Conservation (phyloP, 371 early-diverging fungal species). For the Rhizomucor pusillus region DNA sequence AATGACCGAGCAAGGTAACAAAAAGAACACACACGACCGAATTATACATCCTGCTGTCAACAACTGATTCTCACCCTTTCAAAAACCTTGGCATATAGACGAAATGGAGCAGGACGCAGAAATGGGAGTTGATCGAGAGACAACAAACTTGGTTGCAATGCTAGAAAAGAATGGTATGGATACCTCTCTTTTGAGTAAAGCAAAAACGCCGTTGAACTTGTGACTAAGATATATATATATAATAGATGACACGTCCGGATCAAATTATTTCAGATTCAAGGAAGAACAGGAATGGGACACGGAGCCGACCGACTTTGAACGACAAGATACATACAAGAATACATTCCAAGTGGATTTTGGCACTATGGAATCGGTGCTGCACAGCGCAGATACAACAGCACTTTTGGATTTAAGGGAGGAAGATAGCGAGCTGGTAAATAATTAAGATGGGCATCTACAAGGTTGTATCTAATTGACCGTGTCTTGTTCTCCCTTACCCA, state of each 20-base stretch:
- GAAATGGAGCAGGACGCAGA: conserved; percentile 38
- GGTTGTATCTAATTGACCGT: too few relatives aligned
- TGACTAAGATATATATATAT: too few relatives aligned
- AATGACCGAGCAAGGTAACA: conserved; percentile 29
- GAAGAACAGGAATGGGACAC: conserved; percentile 33
- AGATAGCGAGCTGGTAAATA: conserved; percentile 27
- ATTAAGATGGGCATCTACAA: neutral
- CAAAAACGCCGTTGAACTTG: too few relatives aligned
- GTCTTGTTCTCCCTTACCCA: conserved; percentile 3
- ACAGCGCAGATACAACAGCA: conserved; percentile 14
- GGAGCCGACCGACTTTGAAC: conserved; percentile 10
- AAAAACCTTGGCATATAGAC: too few relatives aligned
- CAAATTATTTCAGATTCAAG: conserved; percentile 47
- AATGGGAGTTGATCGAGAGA: conserved; percentile 50
- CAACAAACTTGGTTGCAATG: conserved; percentile 41
- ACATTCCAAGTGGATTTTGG: conserved; percentile 38
- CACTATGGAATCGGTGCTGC: conserved; percentile 20
- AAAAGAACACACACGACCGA: too few relatives aligned
- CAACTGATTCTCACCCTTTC: too few relatives aligned
- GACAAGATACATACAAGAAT: conserved; percentile 14
- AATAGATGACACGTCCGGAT: conserved; percentile 22
- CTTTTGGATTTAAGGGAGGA: conserved; percentile 23
- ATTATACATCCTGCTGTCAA: too few relatives aligned
- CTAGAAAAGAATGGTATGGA: conserved; percentile 36
- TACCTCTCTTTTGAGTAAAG: too few relatives aligned